These are phyloP conservation scores for Pleurotus platypus DNA, from an alignment of 768 basidiomycete species.

Conservation along the genomic window DNA sequence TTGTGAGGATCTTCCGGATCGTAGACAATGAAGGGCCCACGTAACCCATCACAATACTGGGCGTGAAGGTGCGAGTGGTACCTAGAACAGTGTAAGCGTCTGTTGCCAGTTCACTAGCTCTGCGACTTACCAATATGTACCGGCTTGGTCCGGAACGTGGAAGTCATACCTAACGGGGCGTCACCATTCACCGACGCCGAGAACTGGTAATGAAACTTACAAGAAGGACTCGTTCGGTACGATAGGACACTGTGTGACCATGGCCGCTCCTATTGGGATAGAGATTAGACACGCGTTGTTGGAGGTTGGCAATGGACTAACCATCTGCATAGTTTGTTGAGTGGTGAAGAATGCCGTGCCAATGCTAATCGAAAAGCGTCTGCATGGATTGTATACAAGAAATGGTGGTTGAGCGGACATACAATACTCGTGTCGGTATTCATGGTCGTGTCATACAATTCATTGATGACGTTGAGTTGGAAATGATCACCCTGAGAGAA, in stretches of 20 bases:
- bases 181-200: background rate
- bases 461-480: slow-evolving; percentile 4
- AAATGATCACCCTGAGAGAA: slow-evolving; percentile 1
- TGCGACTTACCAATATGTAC: slow-evolving; percentile 37
- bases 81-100: background rate
- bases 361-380: slow-evolving; percentile 30
- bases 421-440: slow-evolving; percentile 1
- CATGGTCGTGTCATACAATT: background rate
- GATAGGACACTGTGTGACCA: slow-evolving; percentile 48
- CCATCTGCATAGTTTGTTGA: slow-evolving; percentile 45
- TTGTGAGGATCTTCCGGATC: slow-evolving; percentile 28
- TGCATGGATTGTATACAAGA: background rate
- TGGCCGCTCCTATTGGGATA: background rate
- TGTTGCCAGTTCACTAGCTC: slow-evolving; percentile 17
- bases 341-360: slow-evolving; percentile 49
- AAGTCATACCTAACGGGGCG: slow-evolving; percentile 20
- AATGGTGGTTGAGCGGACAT: background rate
- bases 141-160: slow-evolving; percentile 19
- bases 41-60: slow-evolving; percentile 16
- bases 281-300: background rate
- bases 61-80: background rate
- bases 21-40: slow-evolving; percentile 33
- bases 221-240: slow-evolving; percentile 35
- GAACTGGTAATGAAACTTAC: slow-evolving; percentile 18
- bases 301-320: background rate